phyloP scores from a whole-genome alignment of 108 stramenopile species.

The Pseudonitzschia pungens region DNA sequence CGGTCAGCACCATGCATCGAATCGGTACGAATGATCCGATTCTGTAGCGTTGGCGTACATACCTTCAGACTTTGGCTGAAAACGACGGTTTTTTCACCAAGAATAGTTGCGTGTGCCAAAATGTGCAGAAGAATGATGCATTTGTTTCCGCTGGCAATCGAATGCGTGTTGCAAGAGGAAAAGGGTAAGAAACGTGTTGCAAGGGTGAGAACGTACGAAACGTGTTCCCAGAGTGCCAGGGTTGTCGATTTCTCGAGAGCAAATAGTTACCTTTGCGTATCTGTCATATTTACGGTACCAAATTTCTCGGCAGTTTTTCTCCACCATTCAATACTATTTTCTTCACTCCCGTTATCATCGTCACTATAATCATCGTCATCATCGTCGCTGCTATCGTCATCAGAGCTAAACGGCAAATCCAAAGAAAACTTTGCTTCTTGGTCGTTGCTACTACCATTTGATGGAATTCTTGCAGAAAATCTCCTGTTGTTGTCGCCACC shows the following conservation, averaged over 20 bases:
- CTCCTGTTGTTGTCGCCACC: too few species aligned
- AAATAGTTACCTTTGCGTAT: conserved; percentile 21
- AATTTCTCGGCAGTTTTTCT: conserved; percentile 27
- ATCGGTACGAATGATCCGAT: too few species aligned
- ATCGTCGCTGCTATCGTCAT: conserved; percentile 17
- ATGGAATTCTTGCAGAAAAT: too few species aligned
- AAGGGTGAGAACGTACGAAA: too few species aligned
- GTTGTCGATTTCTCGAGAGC: too few species aligned
- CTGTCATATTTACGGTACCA: conserved; percentile 25
- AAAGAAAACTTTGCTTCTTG: background rate
- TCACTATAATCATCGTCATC: too few species aligned
- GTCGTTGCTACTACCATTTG: too few species aligned
- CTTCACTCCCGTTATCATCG: conserved; percentile 1
- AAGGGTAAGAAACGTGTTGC: too few species aligned
- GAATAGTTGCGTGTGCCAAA: conserved; percentile 35
- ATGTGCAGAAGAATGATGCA: conserved; percentile 69
- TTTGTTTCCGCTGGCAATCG: conserved; percentile 68
- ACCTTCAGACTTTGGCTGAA: conserved; percentile 64
- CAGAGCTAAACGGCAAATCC: conserved; percentile 26
- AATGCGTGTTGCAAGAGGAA: background rate
- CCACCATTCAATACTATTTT: conserved; percentile 50
- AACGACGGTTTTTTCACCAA: conserved; percentile 68
- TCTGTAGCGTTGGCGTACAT: too few species aligned
- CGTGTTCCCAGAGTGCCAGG: too few species aligned
- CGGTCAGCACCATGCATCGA: too few species aligned